These are phyloP conservation scores for Byssothecium circinans DNA, from an alignment of 2,329 filamentous ascomycete genomes.

Conservation along the genomic window DNA sequence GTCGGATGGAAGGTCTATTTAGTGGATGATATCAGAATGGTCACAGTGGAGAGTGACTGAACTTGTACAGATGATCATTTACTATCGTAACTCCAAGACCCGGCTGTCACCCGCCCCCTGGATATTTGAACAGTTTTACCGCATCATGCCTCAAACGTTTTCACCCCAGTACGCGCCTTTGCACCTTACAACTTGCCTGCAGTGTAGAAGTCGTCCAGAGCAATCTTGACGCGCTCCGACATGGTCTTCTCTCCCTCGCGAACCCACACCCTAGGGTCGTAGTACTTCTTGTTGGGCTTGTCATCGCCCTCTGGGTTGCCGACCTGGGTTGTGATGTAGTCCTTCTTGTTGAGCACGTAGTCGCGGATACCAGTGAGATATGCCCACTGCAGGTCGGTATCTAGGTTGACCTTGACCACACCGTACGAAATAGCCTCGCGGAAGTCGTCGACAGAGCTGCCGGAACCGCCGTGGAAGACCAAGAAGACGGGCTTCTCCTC, in stretches of 20 bases:
- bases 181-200: conserved; percentile 68
- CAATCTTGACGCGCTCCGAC: conserved; percentile 73
- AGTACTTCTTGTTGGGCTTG: conserved; percentile 97
- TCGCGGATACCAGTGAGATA: conserved; percentile 93
- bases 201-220: conserved; percentile 90
- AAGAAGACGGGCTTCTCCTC: conserved; percentile 96
- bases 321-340: conserved; percentile 83
- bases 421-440: conserved; percentile 62
- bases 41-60: too few species aligned
- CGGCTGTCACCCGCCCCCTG: too few species aligned
- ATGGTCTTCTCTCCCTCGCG: conserved; percentile 98
- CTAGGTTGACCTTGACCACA: conserved; percentile 95
- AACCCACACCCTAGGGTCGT: conserved; percentile 86
- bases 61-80: too few species aligned
- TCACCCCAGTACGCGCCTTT: not conserved
- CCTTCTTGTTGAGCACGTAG: conserved; percentile 92
- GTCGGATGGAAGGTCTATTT: too few species aligned
- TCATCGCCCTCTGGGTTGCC: conserved; percentile 94
- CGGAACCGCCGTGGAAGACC: conserved; percentile 98
- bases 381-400: conserved; percentile 91
- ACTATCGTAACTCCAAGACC: too few species aligned
- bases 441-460: conserved; percentile 89
- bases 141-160: not conserved
- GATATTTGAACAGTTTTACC: not conserved
- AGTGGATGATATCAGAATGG: too few species aligned